Evolutionary conservation across 108 stramenopile genomes (phyloP), one percentile per base, ranked within the genome.

Genomic region (Schizochytrium sp.): DNA sequence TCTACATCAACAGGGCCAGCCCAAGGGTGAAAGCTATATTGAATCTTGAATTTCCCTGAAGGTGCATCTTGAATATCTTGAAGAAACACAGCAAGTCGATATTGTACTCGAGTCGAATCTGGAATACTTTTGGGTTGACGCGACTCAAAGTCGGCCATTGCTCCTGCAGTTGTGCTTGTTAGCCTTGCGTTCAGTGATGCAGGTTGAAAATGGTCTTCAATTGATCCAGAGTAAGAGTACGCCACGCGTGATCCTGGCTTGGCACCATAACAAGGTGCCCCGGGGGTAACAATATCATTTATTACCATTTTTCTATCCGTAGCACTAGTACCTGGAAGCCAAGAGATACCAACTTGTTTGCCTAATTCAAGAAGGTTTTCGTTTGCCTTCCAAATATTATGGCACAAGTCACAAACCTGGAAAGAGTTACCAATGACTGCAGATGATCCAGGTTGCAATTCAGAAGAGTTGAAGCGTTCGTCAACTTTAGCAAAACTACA

Each of bases 21-120:
- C 64, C 64, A 69, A 38, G 64, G 76, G 28, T 83, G 76, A 53
- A 83, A 83, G 15, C 53, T 7, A 53, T 83, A 83, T 53, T 55
- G 76, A 46, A 83, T n/a, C 19, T 7, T 44, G 28, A 69, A 44
- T 44, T 0, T 7, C 5, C 28, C 64, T 28, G 19, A 8, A 69
- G 64, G 64, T 10, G 55, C 15, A 28, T 50, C 76, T 1, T 19
- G 15, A 55, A 83, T 49, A 50, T 42, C 28, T 2, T 50, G 76
- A n/a, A 83, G 2, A 2, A 83, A 83, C 10, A 83, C 28, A 8
- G 28, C 2, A n/a, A 83, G 53, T 0, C 76, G 76, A 28, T 55
- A 83, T 2, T 83, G 76, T 7, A 55, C 17, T 7, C 76, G 47
- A 0, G 50, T 53, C 15, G 28, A n/a, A 56, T 47, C 76, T 5